Percentiles rank a stretch among this genome's conserved stretches.
Conservation (phyloP, 305 asterid genomes). For the Solanum hybrid region DNA sequence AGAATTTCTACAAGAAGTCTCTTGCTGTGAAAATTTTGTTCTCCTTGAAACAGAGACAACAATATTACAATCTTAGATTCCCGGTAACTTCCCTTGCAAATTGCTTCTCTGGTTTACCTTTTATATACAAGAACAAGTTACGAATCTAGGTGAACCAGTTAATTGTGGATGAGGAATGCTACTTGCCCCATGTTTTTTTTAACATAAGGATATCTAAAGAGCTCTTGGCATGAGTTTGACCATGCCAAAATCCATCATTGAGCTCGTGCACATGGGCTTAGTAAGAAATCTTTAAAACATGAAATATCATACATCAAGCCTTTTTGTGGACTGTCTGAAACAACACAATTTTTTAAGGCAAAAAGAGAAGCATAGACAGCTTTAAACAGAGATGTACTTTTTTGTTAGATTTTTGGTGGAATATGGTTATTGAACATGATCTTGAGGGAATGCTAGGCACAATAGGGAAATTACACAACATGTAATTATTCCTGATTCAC, state of each 20-base stretch:
- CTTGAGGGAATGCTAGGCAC: not conserved
- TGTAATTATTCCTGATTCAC: not conserved
- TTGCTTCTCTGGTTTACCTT: not conserved
- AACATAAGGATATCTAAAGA: not conserved
- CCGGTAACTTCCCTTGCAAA: conserved; percentile 39
- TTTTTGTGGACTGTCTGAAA: not conserved
- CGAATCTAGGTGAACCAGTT: not conserved
- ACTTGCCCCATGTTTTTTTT: not conserved
- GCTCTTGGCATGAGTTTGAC: not conserved
- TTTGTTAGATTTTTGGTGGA: not conserved
- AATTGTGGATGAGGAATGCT: not conserved
- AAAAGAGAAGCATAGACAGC: not conserved
- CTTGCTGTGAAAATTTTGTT: not conserved
- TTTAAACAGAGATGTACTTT: not conserved
- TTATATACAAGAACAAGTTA: not conserved
- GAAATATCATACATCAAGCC: not conserved
- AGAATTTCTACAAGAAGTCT: not conserved
- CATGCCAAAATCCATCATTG: not conserved
- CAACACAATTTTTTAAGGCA: not conserved
- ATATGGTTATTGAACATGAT: not conserved
- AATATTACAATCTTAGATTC: conserved; percentile 92
- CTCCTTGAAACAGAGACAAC: conserved; percentile 85
- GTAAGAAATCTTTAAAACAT: not conserved
- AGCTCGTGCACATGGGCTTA: not conserved
- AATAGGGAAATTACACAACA: not conserved